phyloP scores from a whole-genome alignment of 2,329 filamentous ascomycete species.

The Cytospora schulzeri region DNA sequence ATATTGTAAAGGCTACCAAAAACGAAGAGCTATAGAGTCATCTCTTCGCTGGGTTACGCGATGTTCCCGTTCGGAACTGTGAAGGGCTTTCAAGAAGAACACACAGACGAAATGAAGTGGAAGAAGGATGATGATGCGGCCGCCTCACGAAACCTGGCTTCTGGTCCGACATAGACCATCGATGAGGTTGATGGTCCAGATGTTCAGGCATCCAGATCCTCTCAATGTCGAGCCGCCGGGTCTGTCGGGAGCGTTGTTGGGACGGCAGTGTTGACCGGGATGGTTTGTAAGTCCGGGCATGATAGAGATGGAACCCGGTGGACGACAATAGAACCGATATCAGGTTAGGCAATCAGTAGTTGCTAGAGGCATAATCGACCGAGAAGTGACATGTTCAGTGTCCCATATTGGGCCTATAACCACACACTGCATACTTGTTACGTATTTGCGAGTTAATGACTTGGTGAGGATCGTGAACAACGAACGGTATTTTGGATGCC shows the following conservation, averaged over 20 bases:
- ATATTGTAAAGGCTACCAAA: not conserved
- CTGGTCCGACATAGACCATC: not conserved
- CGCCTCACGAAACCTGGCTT: not conserved
- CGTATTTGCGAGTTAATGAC: not conserved
- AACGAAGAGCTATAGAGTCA: not conserved
- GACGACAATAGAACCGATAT: slow-evolving; percentile 6
- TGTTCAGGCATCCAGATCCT: not conserved
- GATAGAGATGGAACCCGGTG: slow-evolving; percentile 5
- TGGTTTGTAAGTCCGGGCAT: not conserved
- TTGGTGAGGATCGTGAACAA: not conserved
- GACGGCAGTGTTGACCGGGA: not conserved
- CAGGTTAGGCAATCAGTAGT: not conserved
- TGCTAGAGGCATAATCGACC: not conserved
- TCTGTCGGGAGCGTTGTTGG: not conserved
- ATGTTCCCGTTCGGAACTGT: not conserved
- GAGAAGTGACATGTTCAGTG: not conserved
- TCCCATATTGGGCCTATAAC: not conserved
- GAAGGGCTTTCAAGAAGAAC: not conserved
- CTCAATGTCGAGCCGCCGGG: not conserved
- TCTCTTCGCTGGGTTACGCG: not conserved
- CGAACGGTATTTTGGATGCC: not conserved
- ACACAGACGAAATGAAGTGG: not conserved
- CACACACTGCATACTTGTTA: not conserved
- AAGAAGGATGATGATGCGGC: not conserved
- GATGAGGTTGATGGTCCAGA: not conserved